These are phyloP conservation scores for Auricularia sp. DNA, from an alignment of 768 basidiomycete genomes.

Conservation along the genomic window DNA sequence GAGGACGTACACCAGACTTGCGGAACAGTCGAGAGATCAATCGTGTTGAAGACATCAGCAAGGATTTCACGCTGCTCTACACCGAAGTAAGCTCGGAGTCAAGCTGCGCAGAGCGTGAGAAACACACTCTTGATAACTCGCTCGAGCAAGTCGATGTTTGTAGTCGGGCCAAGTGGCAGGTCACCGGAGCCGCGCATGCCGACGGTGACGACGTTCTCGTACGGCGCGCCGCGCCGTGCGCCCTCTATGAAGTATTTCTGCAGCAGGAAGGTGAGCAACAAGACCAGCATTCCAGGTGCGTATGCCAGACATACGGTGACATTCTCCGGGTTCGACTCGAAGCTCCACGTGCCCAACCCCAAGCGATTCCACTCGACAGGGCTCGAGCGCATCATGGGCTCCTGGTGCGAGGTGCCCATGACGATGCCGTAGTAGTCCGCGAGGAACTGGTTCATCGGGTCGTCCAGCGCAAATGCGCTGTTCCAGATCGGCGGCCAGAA, in stretches of 20 bases:
- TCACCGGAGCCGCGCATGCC: conserved; percentile 57
- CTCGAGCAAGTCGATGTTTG: conserved; percentile 42
- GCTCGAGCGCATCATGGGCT: conserved; percentile 65
- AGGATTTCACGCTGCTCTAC: conserved; percentile 54
- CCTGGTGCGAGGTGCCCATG: conserved; percentile 62
- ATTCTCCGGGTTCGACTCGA: conserved; percentile 40
- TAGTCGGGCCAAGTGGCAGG: conserved; percentile 40
- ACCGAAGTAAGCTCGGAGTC: background rate
- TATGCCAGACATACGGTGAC: conserved; percentile 28
- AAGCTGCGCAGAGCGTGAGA: background rate
- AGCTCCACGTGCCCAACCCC: conserved; percentile 54
- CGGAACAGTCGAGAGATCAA: conserved; percentile 33
- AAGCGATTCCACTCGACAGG: conserved; percentile 55
- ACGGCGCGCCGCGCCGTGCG: conserved; percentile 45
- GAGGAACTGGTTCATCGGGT: conserved; percentile 48
- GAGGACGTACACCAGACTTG: conserved; percentile 52
- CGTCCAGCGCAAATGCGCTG: conserved; percentile 45
- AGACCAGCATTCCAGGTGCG: background rate
- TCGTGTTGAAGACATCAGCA: conserved; percentile 37
- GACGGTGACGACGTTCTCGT: conserved; percentile 54
- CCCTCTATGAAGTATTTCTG: conserved; percentile 38
- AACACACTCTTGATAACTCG: conserved; percentile 32
- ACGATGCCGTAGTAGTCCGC: conserved; percentile 60
- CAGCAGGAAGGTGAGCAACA: too few relatives aligned
- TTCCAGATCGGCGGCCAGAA: conserved; percentile 47